These are phyloP conservation scores for Saitozyma podzolica DNA, from an alignment of 768 basidiomycete genomes.

Conservation along the genomic window DNA sequence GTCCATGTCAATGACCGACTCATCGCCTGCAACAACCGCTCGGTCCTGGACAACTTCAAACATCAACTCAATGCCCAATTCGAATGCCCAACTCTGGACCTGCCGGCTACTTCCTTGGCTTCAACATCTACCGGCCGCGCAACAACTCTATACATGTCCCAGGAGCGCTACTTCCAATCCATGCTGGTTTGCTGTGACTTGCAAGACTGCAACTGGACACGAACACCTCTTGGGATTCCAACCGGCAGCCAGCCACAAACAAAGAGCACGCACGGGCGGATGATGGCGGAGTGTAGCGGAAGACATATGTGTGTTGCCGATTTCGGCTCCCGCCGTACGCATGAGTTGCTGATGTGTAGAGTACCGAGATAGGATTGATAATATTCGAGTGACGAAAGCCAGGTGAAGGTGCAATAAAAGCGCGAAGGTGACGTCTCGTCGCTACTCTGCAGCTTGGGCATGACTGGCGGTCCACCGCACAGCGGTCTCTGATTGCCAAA, in stretches of 20 bases:
- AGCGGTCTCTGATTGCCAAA: slow-evolving; percentile 21
- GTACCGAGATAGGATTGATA: too few species aligned
- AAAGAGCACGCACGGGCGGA: neutral
- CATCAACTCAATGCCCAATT: slow-evolving; percentile 1
- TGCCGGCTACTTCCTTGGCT: slow-evolving; percentile 2
- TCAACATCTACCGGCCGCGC: slow-evolving; percentile 5
- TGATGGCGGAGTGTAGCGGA: neutral
- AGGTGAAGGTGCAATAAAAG: too few species aligned
- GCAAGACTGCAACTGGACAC: neutral
- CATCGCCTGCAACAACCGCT: slow-evolving; percentile 7
- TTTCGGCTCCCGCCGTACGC: too few species aligned
- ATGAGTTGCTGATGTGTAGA: too few species aligned
- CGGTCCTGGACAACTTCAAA: slow-evolving; percentile 6
- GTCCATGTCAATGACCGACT: slow-evolving; percentile 16
- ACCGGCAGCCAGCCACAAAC: neutral
- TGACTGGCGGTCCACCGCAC: too few species aligned
- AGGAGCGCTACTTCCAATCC: neutral
- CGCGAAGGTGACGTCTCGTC: too few species aligned
- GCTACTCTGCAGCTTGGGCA: too few species aligned
- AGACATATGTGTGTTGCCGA: too few species aligned
- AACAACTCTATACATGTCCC: neutral
- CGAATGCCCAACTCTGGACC: neutral
- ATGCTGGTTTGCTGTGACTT: neutral
- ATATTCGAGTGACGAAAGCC: too few species aligned
- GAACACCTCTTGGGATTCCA: neutral